phyloP scores from a whole-genome alignment of 2,329 filamentous ascomycete genomes.

The Fusarium marasasianum region DNA sequence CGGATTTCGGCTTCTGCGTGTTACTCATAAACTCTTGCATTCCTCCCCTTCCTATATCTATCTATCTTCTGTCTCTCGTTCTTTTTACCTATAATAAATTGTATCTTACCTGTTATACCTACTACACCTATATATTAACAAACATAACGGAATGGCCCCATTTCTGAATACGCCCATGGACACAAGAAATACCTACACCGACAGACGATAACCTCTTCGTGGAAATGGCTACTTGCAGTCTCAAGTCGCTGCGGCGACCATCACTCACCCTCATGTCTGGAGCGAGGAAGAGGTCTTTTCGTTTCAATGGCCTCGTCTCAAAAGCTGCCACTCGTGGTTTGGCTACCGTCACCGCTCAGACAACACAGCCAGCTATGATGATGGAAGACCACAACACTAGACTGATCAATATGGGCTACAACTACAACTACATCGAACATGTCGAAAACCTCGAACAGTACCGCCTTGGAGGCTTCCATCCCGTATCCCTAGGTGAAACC shows the following conservation, averaged over 20 bases:
- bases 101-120: not conserved
- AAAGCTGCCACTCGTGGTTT: conserved; percentile 27
- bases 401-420: conserved; percentile 36
- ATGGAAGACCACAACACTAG: conserved; percentile 32
- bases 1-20: conserved; percentile 23
- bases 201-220: conserved; percentile 15
- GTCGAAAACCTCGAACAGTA: conserved; percentile 38
- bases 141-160: conserved; percentile 18
- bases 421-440: conserved; percentile 35
- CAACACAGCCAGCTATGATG: conserved; percentile 17
- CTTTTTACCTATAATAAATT: conserved; percentile 8
- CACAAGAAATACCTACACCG: conserved; percentile 8
- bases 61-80: not conserved
- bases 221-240: conserved; percentile 29
- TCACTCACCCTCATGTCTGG: conserved; percentile 25
- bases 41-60: not conserved
- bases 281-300: conserved; percentile 17
- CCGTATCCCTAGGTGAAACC: conserved; percentile 33
- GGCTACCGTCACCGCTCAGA: conserved; percentile 26
- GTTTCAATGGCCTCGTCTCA: conserved; percentile 18
- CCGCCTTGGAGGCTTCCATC: conserved; percentile 33
- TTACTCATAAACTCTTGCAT: conserved; percentile 13
- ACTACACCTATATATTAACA: not conserved
- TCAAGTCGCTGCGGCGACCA: conserved; percentile 37
- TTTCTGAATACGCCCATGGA: conserved; percentile 5